Conservation (phyloP, 345 rosid species). For the Eucalyptus guilfoylei region DNA sequence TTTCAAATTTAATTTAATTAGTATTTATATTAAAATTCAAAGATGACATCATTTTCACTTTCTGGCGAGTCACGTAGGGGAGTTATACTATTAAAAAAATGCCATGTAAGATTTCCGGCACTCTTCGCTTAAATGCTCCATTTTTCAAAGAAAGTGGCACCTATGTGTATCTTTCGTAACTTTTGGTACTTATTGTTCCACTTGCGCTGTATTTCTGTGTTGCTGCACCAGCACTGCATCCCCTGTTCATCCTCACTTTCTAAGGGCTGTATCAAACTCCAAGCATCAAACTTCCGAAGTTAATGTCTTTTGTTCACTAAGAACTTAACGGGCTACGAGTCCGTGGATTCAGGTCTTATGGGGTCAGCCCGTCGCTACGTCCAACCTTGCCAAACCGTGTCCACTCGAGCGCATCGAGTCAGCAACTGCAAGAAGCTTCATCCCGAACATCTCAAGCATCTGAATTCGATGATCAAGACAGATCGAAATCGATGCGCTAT, state of each 20-base stretch:
- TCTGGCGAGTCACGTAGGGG: fast-evolving
- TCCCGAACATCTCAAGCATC: neutral
- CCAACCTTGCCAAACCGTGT: neutral
- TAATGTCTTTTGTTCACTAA: neutral
- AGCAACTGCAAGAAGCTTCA: neutral
- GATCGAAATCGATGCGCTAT: neutral
- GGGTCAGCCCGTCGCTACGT: neutral
- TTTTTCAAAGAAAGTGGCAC: no score
- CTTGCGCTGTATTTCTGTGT: no score
- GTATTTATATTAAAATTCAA: no score
- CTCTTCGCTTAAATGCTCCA: no score
- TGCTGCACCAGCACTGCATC: neutral
- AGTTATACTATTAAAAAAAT: no score
- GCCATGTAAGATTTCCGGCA: no score
- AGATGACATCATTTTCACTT: no score
- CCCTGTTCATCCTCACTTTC: neutral
- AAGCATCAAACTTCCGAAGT: neutral
- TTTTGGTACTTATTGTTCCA: fast-evolving
- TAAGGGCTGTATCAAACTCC: neutral
- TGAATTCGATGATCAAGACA: neutral
- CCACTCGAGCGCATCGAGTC: neutral
- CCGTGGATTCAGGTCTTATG: neutral
- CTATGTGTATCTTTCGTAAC: fast-evolving
- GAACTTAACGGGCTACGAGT: neutral
- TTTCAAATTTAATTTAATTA: no score